Conservation (phyloP, 805 yeast species). For the Tetrapisispora fleetii region DNA sequence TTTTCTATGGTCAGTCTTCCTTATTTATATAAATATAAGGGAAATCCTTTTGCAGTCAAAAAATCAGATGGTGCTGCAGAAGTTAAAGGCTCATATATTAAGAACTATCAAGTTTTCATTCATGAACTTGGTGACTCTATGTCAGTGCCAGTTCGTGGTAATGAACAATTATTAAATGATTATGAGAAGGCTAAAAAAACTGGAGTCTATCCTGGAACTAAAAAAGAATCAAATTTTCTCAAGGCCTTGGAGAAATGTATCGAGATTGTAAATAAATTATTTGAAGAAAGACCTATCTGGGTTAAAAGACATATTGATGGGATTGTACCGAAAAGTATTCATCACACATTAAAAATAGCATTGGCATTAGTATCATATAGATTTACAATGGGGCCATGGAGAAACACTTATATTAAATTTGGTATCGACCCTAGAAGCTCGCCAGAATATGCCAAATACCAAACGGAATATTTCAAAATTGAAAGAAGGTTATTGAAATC, state of each 20-base stretch:
- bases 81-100: slow-evolving; percentile 34
- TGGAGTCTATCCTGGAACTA: slow-evolving; percentile 28
- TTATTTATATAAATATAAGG: slow-evolving; percentile 64
- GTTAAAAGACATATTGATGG: slow-evolving; percentile 60
- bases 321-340: slow-evolving; percentile 38
- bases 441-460: slow-evolving; percentile 49
- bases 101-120: slow-evolving; percentile 36
- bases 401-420: slow-evolving; percentile 69
- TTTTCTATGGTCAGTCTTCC: slow-evolving; percentile 72
- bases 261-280: slow-evolving; percentile 33
- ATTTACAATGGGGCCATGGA: slow-evolving; percentile 88
- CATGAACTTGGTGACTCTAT: slow-evolving; percentile 38
- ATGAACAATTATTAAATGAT: slow-evolving; percentile 40
- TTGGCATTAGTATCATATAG: slow-evolving; percentile 77
- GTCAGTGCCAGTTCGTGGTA: slow-evolving; percentile 40
- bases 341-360: slow-evolving; percentile 52
- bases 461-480: slow-evolving; percentile 68
- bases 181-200: slow-evolving; percentile 29
- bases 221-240: slow-evolving; percentile 26
- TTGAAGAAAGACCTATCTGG: slow-evolving; percentile 75
- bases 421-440: slow-evolving; percentile 70
- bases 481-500: slow-evolving; percentile 22
- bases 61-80: slow-evolving; percentile 45
- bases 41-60: slow-evolving; percentile 50
- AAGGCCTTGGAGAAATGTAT: slow-evolving; percentile 24